These are phyloP conservation scores for Coriolopsis trogii DNA, from an alignment of 1,284 basidiomycete genomes.

Conservation along the genomic window DNA sequence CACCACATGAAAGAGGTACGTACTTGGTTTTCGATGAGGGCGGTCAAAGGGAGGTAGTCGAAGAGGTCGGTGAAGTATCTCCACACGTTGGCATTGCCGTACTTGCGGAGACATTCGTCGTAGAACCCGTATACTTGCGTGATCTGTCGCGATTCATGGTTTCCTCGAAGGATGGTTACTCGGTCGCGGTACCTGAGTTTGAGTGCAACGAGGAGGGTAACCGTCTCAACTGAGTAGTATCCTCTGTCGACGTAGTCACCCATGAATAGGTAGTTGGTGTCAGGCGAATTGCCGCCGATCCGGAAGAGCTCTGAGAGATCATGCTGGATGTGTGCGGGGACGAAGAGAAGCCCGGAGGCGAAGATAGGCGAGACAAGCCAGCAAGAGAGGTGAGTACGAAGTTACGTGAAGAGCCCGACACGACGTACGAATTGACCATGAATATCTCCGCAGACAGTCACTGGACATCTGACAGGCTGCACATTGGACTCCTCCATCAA, in stretches of 20 bases:
- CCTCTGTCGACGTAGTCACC: slow-evolving; percentile 99
- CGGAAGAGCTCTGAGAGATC: slow-evolving; percentile 99
- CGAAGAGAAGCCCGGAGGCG: neutral
- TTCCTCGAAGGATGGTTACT: slow-evolving; percentile 96
- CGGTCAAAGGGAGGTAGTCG: slow-evolving; percentile 96
- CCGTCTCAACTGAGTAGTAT: slow-evolving; percentile 99
- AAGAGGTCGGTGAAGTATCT: slow-evolving; percentile 99
- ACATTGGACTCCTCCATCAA: slow-evolving; percentile 98
- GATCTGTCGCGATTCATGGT: slow-evolving; percentile 99
- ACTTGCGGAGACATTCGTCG: slow-evolving; percentile 99
- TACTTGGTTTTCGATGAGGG: slow-evolving; percentile 98
- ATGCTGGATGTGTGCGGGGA: slow-evolving; percentile 59
- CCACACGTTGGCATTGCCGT: slow-evolving; percentile 99
- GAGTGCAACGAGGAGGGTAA: slow-evolving; percentile 96
- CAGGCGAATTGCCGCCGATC: slow-evolving; percentile 98
- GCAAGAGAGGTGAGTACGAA: slow-evolving; percentile 11
- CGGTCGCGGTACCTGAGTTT: slow-evolving; percentile 99
- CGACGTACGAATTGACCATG: slow-evolving; percentile 98
- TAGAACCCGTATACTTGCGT: slow-evolving; percentile 99
- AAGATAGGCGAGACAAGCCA: slow-evolving; percentile 4
- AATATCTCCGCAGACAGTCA: slow-evolving; percentile 97
- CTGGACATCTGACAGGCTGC: slow-evolving; percentile 96
- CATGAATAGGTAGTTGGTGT: slow-evolving; percentile 99
- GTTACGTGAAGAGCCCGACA: slow-evolving; percentile 24
- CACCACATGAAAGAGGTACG: slow-evolving; percentile 37